These are phyloP conservation scores for Backusella tuberculispora DNA, from an alignment of 192 early-diverging fungal species.

Conservation along the genomic window DNA sequence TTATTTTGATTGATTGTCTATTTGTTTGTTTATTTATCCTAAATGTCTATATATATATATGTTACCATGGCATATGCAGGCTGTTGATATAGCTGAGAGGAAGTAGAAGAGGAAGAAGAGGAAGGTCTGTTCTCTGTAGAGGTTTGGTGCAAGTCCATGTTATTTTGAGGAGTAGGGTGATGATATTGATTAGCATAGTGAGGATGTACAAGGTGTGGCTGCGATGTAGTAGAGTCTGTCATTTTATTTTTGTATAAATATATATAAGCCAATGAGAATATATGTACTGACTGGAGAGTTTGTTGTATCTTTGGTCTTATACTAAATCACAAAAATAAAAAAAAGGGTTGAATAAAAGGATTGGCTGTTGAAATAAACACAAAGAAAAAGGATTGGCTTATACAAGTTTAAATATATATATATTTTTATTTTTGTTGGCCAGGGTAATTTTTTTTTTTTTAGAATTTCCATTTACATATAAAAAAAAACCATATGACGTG, in stretches of 20 bases:
- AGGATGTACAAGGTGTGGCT: conserved; percentile 29
- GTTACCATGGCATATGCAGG: conserved; percentile 34
- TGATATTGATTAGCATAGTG: conserved; percentile 9
- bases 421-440: background rate
- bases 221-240: conserved; percentile 25
- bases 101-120: conserved; percentile 31
- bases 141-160: conserved; percentile 2
- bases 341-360: conserved; percentile 23
- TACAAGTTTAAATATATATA: background rate
- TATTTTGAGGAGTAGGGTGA: background rate
- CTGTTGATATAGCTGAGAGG: conserved; percentile 20
- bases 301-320: background rate
- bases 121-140: conserved; percentile 16
- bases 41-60: background rate
- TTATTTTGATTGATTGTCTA: background rate
- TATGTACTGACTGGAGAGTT: conserved; percentile 5
- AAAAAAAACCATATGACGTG: background rate
- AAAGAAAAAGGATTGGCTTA: conserved; percentile 30
- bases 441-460: conserved; percentile 10
- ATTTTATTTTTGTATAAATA: background rate
- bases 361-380: conserved; percentile 29
- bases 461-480: background rate
- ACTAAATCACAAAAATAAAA: conserved; percentile 16
- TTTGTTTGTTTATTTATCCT: background rate
- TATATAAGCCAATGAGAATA: conserved; percentile 23